A percentile compares a stretch with the other conserved stretches of the same genome.
These are phyloP conservation scores for Gracilaria caudata DNA, from an alignment of 23 red algal genomes.

Conservation along the genomic window DNA sequence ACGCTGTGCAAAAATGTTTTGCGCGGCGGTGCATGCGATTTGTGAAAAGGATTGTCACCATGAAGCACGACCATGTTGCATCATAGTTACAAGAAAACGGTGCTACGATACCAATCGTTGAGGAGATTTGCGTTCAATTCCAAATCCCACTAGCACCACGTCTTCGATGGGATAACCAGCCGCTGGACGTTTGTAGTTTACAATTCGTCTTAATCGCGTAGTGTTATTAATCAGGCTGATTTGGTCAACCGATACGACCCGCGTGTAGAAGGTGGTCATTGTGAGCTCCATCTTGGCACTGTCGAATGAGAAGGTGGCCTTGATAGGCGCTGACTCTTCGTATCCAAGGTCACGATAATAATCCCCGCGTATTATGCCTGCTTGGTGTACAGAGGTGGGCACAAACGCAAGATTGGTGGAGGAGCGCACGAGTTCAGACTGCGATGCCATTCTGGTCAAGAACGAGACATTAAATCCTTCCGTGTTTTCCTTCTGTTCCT, in stretches of 20 bases:
- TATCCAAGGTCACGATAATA: slow-evolving; percentile 83
- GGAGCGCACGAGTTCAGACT: slow-evolving; percentile 55
- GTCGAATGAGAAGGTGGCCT: slow-evolving; percentile 62
- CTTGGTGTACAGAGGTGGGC: slow-evolving; percentile 16
- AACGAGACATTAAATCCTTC: slow-evolving; percentile 76
- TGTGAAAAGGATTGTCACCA: background rate
- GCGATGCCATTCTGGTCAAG: slow-evolving; percentile 62
- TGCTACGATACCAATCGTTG: slow-evolving; percentile 26
- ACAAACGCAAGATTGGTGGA: slow-evolving; percentile 82
- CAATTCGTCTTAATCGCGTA: slow-evolving; percentile 60
- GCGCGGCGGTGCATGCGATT: too few relatives aligned
- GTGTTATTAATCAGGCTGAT: slow-evolving; percentile 56
- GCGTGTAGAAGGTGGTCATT: slow-evolving; percentile 75
- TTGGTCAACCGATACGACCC: slow-evolving; percentile 71
- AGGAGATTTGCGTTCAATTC: slow-evolving; percentile 53
- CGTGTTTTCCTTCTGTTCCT: background rate
- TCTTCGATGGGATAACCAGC: background rate
- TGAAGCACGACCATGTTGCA: background rate
- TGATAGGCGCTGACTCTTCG: slow-evolving; percentile 70
- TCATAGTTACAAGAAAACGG: background rate
- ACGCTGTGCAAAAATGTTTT: background rate
- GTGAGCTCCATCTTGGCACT: slow-evolving; percentile 40
- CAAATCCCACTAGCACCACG: slow-evolving; percentile 55
- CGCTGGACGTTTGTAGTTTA: slow-evolving; percentile 58
- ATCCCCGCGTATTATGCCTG: slow-evolving; percentile 40